A percentile compares a stretch with the other conserved stretches of the same genome.
Evolutionary conservation across 768 basidiomycete species (phyloP).

Genomic region (Termitomyces sp.): DNA sequence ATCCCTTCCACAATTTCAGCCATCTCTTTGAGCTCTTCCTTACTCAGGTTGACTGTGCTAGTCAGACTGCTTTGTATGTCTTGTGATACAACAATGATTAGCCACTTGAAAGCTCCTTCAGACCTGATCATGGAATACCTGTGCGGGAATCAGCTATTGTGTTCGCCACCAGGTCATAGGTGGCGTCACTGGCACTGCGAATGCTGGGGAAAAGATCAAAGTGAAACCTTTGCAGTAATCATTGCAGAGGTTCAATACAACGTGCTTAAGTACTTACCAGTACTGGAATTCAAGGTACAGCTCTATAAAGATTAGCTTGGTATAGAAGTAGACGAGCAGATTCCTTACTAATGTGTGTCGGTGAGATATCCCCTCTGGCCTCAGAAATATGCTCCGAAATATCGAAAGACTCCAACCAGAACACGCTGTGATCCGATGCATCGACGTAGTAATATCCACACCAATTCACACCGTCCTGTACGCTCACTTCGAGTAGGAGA

Average conservation of each 20-base stretch:
- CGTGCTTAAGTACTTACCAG: background rate
- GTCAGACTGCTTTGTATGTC: background rate
- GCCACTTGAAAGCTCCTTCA: background rate
- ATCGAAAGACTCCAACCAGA: conserved; percentile 3
- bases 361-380: background rate
- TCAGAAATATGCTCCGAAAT: background rate
- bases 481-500: conserved; percentile 1
- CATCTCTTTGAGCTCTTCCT: conserved; percentile 9
- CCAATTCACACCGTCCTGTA: background rate
- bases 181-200: background rate
- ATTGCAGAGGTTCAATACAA: background rate
- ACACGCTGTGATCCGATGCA: background rate
- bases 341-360: background rate
- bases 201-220: conserved; percentile 11
- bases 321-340: background rate
- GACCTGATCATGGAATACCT: background rate
- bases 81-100: background rate
- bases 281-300: conserved; percentile 8
- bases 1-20: conserved; percentile 9
- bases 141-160: conserved; percentile 10
- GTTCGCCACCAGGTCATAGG: conserved; percentile 6
- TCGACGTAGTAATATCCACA: conserved; percentile 5
- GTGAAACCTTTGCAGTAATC: background rate
- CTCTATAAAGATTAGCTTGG: background rate
- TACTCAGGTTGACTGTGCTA: conserved; percentile 6